phyloP scores from a whole-genome alignment of 352 stramenopile genomes.

The Pythium myriotylum region DNA sequence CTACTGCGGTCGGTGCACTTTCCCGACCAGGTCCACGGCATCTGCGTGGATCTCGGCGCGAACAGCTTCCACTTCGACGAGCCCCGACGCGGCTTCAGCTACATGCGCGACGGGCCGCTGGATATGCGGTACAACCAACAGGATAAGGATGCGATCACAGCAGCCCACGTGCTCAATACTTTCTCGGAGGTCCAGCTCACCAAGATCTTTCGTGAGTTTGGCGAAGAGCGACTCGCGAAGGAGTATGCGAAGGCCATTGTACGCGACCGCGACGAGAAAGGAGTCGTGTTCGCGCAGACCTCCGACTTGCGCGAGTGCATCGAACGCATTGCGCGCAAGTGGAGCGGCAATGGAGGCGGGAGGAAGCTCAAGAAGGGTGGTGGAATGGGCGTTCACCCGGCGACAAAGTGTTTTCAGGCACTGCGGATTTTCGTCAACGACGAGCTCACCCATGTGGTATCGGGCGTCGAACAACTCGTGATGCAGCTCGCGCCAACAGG shows the following conservation, averaged over 20 bases:
- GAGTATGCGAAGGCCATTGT: slow-evolving; percentile 84
- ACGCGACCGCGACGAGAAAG: slow-evolving; percentile 54
- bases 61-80: slow-evolving; percentile 87
- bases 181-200: slow-evolving; percentile 78
- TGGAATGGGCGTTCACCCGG: slow-evolving; percentile 47
- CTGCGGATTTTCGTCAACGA: slow-evolving; percentile 84
- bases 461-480: slow-evolving; percentile 54
- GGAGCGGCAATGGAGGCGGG: slow-evolving; percentile 34
- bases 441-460: slow-evolving; percentile 70
- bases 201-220: slow-evolving; percentile 67
- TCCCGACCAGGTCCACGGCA: slow-evolving; percentile 55
- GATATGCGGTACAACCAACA: slow-evolving; percentile 83
- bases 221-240: slow-evolving; percentile 77
- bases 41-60: slow-evolving; percentile 77
- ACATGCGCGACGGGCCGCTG: slow-evolving; percentile 68
- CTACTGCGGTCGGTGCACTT: slow-evolving; percentile 49
- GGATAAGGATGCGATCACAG: slow-evolving; percentile 32
- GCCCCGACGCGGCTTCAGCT: slow-evolving; percentile 69
- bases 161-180: slow-evolving; percentile 68
- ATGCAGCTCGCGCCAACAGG: slow-evolving; percentile 55
- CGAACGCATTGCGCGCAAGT: slow-evolving; percentile 75
- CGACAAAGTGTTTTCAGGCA: slow-evolving; percentile 78
- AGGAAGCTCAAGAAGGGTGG: slow-evolving; percentile 6
- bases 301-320: slow-evolving; percentile 70
- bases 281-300: slow-evolving; percentile 60